These are phyloP conservation scores for Isatis tinctoria DNA, from an alignment of 345 rosid species.

Conservation along the genomic window DNA sequence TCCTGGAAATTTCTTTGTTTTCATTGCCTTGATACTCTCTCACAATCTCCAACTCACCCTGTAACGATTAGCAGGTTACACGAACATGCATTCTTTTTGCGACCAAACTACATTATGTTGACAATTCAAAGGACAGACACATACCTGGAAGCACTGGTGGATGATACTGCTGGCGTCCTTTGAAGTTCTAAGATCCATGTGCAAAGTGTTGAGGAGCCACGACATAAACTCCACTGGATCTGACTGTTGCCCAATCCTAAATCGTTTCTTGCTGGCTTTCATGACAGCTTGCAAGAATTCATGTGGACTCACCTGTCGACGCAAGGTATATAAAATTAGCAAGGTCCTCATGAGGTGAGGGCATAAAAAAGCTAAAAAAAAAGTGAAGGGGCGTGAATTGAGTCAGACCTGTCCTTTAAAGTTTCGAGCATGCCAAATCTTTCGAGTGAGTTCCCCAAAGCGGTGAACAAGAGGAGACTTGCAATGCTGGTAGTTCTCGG, in stretches of 20 bases:
- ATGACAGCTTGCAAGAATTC: constrained; percentile 97
- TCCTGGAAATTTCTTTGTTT: constrained; percentile 60
- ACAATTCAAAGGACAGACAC: not conserved
- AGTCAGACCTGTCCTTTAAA: constrained; percentile 90
- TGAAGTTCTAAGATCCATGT: constrained; percentile 58
- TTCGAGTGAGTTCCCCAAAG: constrained; percentile 87
- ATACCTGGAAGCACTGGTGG: constrained; percentile 89
- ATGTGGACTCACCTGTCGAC: constrained; percentile 91
- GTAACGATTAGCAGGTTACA: not conserved
- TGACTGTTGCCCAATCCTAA: constrained; percentile 85
- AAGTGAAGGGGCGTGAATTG: not conserved
- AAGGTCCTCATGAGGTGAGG: not conserved
- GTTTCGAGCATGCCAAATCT: constrained; percentile 97
- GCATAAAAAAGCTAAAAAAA: not conserved
- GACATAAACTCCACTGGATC: constrained; percentile 97
- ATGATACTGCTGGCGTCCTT: constrained; percentile 71
- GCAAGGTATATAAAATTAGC: not conserved
- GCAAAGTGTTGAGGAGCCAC: constrained; percentile 95
- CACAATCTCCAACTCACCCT: constrained; percentile 92
- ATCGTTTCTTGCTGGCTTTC: constrained; percentile 87
- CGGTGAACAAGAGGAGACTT: constrained; percentile 86
- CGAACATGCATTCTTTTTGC: not conserved
- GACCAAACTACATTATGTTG: not conserved
- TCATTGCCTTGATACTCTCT: constrained; percentile 62
- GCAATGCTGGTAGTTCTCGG: constrained; percentile 79